Base-by-base conservation (phyloP, 306 rosid species). In the Biancaea sappan region DNA sequence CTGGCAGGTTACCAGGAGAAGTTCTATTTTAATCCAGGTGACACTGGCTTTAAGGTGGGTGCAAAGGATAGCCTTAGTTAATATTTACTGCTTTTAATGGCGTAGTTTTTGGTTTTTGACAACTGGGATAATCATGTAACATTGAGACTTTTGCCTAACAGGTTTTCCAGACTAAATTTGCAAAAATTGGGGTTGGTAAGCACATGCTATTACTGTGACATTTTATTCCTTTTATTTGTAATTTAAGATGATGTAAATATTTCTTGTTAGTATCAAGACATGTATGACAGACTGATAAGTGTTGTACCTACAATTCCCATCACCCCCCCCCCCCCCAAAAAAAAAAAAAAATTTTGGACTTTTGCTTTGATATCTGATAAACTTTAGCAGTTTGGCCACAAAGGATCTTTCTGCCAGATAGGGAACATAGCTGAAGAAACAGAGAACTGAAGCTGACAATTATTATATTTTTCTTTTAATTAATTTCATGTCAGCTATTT, bases 11-110 rank as follows among this genome's bases (percentile, higher is more conserved):
- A 94, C 52, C 95, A 94, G 76, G 98, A 94, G 84, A 94, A 94
- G 83, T 94, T 91, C 89, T 94, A 94, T 86, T 94, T 94, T 79
- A 94, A 90, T 82, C 96, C 89, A 0, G 97, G 98, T 52, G 98
- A 94, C 82, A 94, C 98, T 71, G 97, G 98, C 77, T 94, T 94
- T 73, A 94, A 94, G 96, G 98, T 91, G 52, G 54, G 84, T 78
- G 66, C 74, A 29, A 75, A 13, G 47, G 31, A 66, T 76, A 60
- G 75, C 54, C 66, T 46, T 19, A 14, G 50, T 32, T 50, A 19
- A 52, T 52, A 43, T 75, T 6, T 74, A 28, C 64, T 64, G 56
- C 59, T 40, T 53, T 58, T 57, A n/a, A n/a, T 57, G 53, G 54
- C 37, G 43, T 72, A 72, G 75, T 18, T 72, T 73, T 50, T 47